These are phyloP conservation scores for Pseudocercospora eumusae DNA, from an alignment of 2,329 filamentous ascomycete genomes.

Conservation along the genomic window DNA sequence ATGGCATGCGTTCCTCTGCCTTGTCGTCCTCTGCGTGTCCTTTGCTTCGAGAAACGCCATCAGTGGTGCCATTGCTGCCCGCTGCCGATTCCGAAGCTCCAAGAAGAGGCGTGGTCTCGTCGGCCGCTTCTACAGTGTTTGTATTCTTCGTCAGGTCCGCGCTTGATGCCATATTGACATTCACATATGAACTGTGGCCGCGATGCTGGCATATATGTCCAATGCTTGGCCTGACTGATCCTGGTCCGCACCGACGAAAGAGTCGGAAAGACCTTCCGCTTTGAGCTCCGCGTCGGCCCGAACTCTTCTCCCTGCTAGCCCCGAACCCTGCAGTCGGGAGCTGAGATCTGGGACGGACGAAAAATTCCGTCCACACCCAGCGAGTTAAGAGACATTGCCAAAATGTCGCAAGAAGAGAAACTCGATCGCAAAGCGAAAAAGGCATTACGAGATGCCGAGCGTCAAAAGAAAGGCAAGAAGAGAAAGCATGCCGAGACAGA, in stretches of 20 bases:
- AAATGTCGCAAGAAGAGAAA: constrained; percentile 35
- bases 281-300: neutral
- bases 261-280: constrained; percentile 6
- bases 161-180: constrained; percentile 18
- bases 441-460: constrained; percentile 40
- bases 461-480: constrained; percentile 41
- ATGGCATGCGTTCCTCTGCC: constrained; percentile 54
- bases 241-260: too few species aligned
- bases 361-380: neutral
- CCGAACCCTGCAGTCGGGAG: neutral
- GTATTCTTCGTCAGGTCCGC: constrained; percentile 24
- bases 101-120: constrained; percentile 34
- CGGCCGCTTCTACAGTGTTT: constrained; percentile 18
- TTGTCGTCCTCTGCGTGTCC: neutral
- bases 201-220: neutral
- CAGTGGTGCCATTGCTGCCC: constrained; percentile 13
- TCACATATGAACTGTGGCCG: neutral
- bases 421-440: constrained; percentile 41
- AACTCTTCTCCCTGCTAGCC: neutral
- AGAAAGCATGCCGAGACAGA: constrained; percentile 34
- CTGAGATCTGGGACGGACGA: neutral
- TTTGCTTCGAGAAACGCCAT: constrained; percentile 14
- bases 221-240: neutral
- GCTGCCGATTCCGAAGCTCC: constrained; percentile 24
- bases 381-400: neutral